Base-by-base conservation (phyloP, 148 eudicot genomes). In the Talinum fruticosum region DNA sequence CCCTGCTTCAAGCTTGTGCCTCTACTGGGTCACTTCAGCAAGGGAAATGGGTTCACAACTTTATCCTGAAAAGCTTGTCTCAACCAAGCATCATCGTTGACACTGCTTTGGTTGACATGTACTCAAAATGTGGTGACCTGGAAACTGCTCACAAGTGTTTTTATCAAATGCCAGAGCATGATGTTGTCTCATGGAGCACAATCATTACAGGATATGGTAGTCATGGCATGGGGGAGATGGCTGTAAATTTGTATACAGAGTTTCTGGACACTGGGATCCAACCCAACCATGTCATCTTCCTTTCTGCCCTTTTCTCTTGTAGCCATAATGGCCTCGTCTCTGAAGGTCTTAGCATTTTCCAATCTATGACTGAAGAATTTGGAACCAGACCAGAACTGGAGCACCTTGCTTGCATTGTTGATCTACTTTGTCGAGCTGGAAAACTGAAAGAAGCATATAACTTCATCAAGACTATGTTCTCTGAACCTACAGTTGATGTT, bases 91-190 rank as follows among this genome's bases (percentile, higher is more conserved):
- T 88, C 47, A 79, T 84, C 83, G 78, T 89, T 19, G 89, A 83
- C 38, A 88, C 96, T 66, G 92, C 92, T 73, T 87, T 95, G 61
- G 92, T 95, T 28, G 99, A 95, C 83, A 95, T 95, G 99, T 95
- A 95, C 78, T 89, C 86, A 24, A 95, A 95, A 84, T 92, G 99
- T 74, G 99, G 99, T 24, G 88, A 91, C 81, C 66, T 91, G 15
- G 78, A 82, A 36, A 83, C 79, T 15, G 94, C 99, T 79, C 86
- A 78, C 69, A 88, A 72, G 72, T 89, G 93, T 75, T 95, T 92
- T 73, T 79, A 90, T 69, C 74, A 82, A 74, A 89, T 91, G 89
- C 76, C 87, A 35, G 77, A 87, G 62, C 91, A 85, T 36, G 99
- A 95, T 76, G 64, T 85, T 47, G 90, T 95, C 47, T 86, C 96